Percentiles rank a stretch among this genome's conserved stretches.
Evolutionary conservation across 2,329 filamentous ascomycete genomes (phyloP).

Genomic region (Scedosporium boydii): DNA sequence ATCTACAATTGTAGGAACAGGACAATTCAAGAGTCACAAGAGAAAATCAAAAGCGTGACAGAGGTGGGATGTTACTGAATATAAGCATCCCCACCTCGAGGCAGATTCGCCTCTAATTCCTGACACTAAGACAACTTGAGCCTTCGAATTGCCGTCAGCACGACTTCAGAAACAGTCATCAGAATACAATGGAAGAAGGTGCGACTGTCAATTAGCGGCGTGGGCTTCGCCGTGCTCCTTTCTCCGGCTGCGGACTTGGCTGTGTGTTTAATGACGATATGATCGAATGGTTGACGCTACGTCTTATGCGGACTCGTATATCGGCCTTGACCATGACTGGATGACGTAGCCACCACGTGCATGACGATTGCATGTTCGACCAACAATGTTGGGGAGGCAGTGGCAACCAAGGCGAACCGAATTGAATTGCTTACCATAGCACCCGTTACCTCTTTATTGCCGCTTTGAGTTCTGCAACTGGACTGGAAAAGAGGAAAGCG

Average conservation of each 20-base stretch:
- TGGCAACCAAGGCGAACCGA: background rate
- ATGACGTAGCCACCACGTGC: slow-evolving; percentile 1
- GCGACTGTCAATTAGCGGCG: background rate
- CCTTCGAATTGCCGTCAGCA: too few species aligned
- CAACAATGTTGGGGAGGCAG: background rate
- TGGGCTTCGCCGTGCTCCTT: background rate
- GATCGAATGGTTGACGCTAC: background rate
- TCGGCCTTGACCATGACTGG: background rate
- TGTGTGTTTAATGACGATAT: background rate
- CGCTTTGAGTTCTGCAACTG: background rate
- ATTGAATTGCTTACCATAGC: background rate
- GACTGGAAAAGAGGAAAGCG: too few species aligned
- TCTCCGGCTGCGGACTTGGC: background rate
- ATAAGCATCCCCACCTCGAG: background rate
- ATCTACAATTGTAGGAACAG: background rate
- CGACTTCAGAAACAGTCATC: background rate
- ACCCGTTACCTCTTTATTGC: background rate
- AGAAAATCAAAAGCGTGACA: background rate
- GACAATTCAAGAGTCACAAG: background rate
- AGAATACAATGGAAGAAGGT: background rate
- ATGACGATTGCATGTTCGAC: background rate
- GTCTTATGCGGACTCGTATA: background rate
- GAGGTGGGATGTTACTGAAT: background rate
- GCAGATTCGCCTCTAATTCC: background rate
- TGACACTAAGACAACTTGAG: background rate